Evolutionary conservation across 129 eudicot genomes (phyloP).

Genomic region (Gnaphalium uliginosum): DNA sequence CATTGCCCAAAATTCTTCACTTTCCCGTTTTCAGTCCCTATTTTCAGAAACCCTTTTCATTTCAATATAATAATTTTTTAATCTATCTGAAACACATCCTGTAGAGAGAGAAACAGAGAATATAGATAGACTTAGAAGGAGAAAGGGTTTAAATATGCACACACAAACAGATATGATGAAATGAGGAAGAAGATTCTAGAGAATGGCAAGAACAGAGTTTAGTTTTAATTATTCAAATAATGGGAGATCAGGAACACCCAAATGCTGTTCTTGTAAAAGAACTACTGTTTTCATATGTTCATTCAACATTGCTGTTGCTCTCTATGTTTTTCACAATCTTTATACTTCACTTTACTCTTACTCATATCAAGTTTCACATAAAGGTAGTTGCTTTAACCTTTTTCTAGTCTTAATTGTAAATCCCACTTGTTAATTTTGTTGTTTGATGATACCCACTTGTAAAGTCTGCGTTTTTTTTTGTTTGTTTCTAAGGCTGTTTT

Average conservation of each 20-base stretch:
- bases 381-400: conserved; percentile 36
- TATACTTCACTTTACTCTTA: conserved; percentile 66
- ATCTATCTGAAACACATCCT: conserved; percentile 4
- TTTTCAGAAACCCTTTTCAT: conserved; percentile 4
- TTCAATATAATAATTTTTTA: not conserved
- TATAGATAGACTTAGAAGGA: conserved; percentile 10
- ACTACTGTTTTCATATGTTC: conserved; percentile 70
- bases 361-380: conserved; percentile 46
- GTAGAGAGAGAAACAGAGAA: conserved; percentile 15
- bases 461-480: conserved; percentile 11
- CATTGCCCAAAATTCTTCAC: conserved; percentile 19
- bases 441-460: conserved; percentile 15
- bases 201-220: conserved; percentile 69
- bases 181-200: too few species aligned
- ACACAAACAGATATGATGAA: too few species aligned
- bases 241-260: conserved; percentile 30
- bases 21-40: conserved; percentile 8
- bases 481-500: not conserved
- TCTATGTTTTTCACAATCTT: conserved; percentile 64
- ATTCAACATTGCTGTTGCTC: conserved; percentile 72
- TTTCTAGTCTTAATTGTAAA: conserved; percentile 8
- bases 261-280: conserved; percentile 72
- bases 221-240: conserved; percentile 38
- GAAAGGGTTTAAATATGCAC: not conserved
- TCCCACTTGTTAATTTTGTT: conserved; percentile 10